Percentiles rank a stretch among this genome's conserved stretches.
phyloP scores from a whole-genome alignment of 768 basidiomycete genomes.

The Boletus coccyginus region DNA sequence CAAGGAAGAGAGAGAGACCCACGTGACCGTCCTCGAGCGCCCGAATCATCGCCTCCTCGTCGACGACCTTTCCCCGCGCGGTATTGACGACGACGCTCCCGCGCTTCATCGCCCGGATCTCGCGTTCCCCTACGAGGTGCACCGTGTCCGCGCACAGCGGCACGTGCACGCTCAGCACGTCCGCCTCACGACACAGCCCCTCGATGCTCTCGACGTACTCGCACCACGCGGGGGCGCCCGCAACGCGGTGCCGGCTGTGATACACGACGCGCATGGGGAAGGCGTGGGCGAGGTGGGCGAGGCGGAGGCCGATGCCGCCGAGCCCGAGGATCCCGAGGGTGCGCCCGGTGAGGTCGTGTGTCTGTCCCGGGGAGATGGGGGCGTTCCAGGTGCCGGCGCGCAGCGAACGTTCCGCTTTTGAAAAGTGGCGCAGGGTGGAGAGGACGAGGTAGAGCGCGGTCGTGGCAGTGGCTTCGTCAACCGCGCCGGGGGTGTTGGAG shows the following conservation, averaged over 20 bases:
- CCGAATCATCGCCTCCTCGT: constrained; percentile 82
- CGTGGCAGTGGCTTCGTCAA: constrained; percentile 88
- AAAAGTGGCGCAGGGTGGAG: constrained; percentile 71
- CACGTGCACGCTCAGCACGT: constrained; percentile 85
- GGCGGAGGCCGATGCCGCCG: constrained; percentile 70
- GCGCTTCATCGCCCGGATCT: constrained; percentile 74
- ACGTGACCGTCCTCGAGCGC: constrained; percentile 88
- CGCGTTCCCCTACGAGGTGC: constrained; percentile 68
- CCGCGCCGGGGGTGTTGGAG: constrained; percentile 87
- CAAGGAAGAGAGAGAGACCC: constrained; percentile 30
- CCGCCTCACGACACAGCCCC: constrained; percentile 64
- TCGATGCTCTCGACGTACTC: constrained; percentile 69
- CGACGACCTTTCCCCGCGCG: constrained; percentile 86
- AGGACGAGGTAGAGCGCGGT: constrained; percentile 82
- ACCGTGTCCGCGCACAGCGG: constrained; percentile 76
- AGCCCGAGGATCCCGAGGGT: constrained; percentile 74
- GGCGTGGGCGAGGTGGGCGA: constrained; percentile 68
- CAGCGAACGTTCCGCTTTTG: constrained; percentile 53
- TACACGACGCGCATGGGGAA: constrained; percentile 92
- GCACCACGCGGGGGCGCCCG: constrained; percentile 66
- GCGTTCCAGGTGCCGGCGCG: constrained; percentile 62
- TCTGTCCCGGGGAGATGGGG: constrained; percentile 40
- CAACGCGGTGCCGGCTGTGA: constrained; percentile 58
- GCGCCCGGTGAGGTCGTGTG: constrained; percentile 64
- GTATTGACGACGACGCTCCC: constrained; percentile 83